A percentile compares a stretch with the other conserved stretches of the same genome.
phyloP scores from a whole-genome alignment of 257 asterid genomes.

The Knoxia roxburghii region DNA sequence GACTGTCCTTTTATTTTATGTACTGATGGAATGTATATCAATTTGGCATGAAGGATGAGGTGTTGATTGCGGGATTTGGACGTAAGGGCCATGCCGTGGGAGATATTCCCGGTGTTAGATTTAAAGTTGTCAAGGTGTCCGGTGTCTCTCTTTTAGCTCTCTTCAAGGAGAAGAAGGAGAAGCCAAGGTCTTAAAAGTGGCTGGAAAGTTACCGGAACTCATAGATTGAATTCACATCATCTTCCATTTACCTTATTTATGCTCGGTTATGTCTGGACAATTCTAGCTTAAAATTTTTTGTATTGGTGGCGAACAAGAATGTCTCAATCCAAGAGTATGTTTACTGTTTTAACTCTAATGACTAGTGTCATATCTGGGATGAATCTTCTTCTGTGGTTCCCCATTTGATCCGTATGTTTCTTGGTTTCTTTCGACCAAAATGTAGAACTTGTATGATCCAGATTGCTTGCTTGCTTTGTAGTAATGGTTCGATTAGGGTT shows the following conservation, averaged over 20 bases:
- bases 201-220: too few species aligned
- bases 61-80: conserved; percentile 68
- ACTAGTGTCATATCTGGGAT: not conserved
- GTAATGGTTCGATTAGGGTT: too few species aligned
- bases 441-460: too few species aligned
- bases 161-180: conserved; percentile 72
- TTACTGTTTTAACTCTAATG: not conserved
- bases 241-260: not conserved
- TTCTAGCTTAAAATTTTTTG: not conserved
- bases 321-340: not conserved
- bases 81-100: conserved; percentile 76
- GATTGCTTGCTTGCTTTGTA: too few species aligned
- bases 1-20: too few species aligned
- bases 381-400: not conserved
- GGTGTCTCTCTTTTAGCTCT: conserved; percentile 71
- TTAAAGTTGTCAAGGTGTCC: conserved; percentile 74
- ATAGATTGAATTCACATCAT: too few species aligned
- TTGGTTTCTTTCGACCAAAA: too few species aligned
- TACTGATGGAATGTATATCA: not conserved
- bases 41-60: conserved; percentile 54
- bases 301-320: not conserved
- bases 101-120: conserved; percentile 81
- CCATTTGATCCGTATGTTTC: not conserved
- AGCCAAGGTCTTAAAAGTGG: conserved; percentile 48
- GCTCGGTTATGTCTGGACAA: not conserved